These are phyloP conservation scores for Dryadomyces quercus-mongolicae DNA, from an alignment of 2,329 filamentous ascomycete genomes.

Conservation along the genomic window DNA sequence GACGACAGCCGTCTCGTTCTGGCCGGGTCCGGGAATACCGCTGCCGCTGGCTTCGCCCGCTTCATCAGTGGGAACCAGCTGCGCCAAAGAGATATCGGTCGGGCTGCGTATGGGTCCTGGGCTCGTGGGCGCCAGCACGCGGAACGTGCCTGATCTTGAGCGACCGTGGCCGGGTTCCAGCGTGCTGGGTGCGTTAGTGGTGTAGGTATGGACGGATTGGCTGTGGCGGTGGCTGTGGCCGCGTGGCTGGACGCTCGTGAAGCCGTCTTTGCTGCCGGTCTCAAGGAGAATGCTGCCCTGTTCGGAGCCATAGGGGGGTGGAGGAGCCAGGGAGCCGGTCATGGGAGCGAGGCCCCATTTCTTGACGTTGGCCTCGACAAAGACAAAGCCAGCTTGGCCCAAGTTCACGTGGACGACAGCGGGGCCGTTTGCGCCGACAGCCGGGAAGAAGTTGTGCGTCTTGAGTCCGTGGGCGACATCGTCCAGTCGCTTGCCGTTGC, in stretches of 20 bases:
- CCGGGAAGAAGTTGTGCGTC: conserved; percentile 93
- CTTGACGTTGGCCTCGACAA: conserved; percentile 98
- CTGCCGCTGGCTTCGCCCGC: conserved; percentile 54
- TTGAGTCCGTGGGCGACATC: conserved; percentile 90
- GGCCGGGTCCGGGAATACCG: conserved; percentile 15
- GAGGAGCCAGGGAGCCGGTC: conserved; percentile 87
- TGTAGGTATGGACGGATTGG: conserved; percentile 33
- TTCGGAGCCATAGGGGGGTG: conserved; percentile 92
- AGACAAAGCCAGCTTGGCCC: conserved; percentile 94
- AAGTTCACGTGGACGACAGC: conserved; percentile 94
- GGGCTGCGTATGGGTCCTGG: conserved; percentile 83
- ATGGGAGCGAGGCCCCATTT: conserved; percentile 97
- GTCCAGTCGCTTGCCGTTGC: conserved; percentile 94
- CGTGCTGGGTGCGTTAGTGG: conserved; percentile 23
- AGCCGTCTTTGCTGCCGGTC: conserved; percentile 57
- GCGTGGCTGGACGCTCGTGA: conserved; percentile 26
- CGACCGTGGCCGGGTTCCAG: conserved; percentile 55
- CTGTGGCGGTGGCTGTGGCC: conserved; percentile 31
- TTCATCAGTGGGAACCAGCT: conserved; percentile 60
- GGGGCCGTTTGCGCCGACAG: conserved; percentile 90
- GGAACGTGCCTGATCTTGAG: conserved; percentile 66
- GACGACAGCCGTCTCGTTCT: background rate
- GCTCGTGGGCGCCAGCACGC: conserved; percentile 64
- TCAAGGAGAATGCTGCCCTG: conserved; percentile 93
- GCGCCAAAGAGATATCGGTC: conserved; percentile 89